Evolutionary conservation across 345 rosid species (phyloP).

Genomic region (Rhodomyrtus tomentosa): DNA sequence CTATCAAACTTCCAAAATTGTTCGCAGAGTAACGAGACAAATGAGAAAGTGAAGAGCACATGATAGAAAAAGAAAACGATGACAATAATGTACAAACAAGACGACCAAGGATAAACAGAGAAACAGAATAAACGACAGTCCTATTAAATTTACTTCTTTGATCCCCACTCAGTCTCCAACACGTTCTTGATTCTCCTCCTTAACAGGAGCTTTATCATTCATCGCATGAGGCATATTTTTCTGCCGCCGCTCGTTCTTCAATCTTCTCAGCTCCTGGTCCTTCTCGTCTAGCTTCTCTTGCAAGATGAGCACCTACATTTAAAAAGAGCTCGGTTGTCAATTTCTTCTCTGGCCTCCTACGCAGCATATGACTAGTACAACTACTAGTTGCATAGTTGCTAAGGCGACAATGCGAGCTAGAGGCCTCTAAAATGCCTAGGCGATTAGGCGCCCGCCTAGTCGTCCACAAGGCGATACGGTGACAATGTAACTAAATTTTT

Average conservation of each 20-base stretch:
- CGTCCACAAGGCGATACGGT: too few species aligned
- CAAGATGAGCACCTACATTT: conserved; percentile 50
- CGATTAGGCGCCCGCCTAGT: too few species aligned
- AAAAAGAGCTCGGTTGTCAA: background rate
- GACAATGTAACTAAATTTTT: too few species aligned
- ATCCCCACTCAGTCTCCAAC: background rate
- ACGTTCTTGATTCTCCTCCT: background rate
- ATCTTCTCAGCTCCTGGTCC: conserved; percentile 32
- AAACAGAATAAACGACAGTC: background rate
- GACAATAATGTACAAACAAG: background rate
- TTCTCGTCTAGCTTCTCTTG: conserved; percentile 68
- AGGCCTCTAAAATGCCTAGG: too few species aligned
- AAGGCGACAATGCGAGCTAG: too few species aligned
- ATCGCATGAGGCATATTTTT: background rate
- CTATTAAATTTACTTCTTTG: background rate
- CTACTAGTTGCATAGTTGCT: too few species aligned
- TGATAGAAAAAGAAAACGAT: background rate
- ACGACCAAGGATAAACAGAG: background rate
- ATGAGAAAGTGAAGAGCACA: too few species aligned
- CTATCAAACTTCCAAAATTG: too few species aligned
- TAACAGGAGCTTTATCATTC: background rate
- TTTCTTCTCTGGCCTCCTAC: background rate
- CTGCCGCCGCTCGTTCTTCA: conserved; percentile 6
- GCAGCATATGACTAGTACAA: background rate
- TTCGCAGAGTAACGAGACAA: too few species aligned